Conservation (phyloP, 2,329 filamentous ascomycete species). For the Colletotrichum limetticola region DNA sequence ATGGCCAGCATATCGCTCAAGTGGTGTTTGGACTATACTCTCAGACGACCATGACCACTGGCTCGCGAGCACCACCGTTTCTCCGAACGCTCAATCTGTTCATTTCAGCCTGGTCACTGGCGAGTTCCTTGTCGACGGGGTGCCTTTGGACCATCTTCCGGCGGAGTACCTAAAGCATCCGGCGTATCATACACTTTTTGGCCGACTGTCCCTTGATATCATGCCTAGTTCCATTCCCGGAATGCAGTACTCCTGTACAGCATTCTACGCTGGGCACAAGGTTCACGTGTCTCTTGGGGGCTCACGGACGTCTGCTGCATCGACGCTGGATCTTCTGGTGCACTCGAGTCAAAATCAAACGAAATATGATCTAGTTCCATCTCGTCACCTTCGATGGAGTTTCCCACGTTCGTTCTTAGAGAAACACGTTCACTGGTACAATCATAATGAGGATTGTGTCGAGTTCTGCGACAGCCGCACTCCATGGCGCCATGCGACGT, state of each 20-base stretch:
- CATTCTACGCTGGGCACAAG: constrained; percentile 40
- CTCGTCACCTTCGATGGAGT: background rate
- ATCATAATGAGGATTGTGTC: constrained; percentile 40
- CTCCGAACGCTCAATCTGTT: constrained; percentile 38
- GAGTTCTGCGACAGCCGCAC: constrained; percentile 44
- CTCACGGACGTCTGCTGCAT: too few species aligned
- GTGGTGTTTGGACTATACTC: background rate
- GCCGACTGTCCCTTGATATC: constrained; percentile 52
- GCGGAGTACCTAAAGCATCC: constrained; percentile 51
- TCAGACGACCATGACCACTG: background rate
- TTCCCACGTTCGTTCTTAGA: constrained; percentile 50
- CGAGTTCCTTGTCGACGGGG: constrained; percentile 62
- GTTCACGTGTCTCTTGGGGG: constrained; percentile 37
- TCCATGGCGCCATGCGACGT: constrained; percentile 40
- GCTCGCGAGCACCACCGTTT: background rate
- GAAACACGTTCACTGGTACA: constrained; percentile 59
- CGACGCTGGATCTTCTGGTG: background rate
- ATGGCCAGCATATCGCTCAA: background rate
- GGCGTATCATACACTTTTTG: constrained; percentile 58
- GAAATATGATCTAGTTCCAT: background rate
- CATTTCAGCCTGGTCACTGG: constrained; percentile 63
- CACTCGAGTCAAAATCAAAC: background rate
- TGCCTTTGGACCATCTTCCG: constrained; percentile 59
- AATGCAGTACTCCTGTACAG: constrained; percentile 53
- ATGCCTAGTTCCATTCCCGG: constrained; percentile 49